Evolutionary conservation across 2,329 filamentous ascomycete species (phyloP), one percentile per base, ranked within the genome.

Genomic region (Epichloe typhina): DNA sequence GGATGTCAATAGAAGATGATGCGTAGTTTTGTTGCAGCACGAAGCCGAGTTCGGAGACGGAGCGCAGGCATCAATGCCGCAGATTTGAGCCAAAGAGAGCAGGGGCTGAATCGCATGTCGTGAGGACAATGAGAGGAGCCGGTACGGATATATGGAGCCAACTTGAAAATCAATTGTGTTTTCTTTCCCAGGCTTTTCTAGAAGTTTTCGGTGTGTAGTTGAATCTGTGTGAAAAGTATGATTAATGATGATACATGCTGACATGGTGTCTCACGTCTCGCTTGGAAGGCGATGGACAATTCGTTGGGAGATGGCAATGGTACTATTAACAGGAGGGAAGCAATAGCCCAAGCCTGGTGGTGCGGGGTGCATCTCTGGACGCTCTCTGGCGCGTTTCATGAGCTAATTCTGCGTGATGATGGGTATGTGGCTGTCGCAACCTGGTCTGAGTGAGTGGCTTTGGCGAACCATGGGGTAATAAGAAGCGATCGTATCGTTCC

Each of bases 401-500:
- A n/a, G 17, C 35, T 40, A 9, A 31, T 31, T 9, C 23, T 26
- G 44, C 26, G 26, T 31, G 46, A 33, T 7, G 8, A 17, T n/a
- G 39, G 12, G 49, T 17, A 41, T 26, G 37, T 47, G 49, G 49
- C 43, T 51, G 44, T 31, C 8, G 43, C 33, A 51, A 40, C 48
- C 48, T 47, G 33, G 44, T 50, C 33, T 51, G 45, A n/a, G 39
- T 48, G 42, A 47, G 47, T 52, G 40, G 50, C 50, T 49, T 51
- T 42, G 37, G 49, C 23, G 46, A 31, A 49, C 35, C 52, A 46
- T 50, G 52, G 47, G 47, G 50, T 50, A 40, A 17, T 50, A 40
- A 17, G 40, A 15, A 58, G 56, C 60, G 61, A 64, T 64, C 62
- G 60, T 52, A 52, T 52, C 52, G 52, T 45, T 64, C 62, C 62